A percentile compares a stretch with the other conserved stretches of the same genome.
Evolutionary conservation across 345 rosid species (phyloP).

Genomic region (Populus tremula): DNA sequence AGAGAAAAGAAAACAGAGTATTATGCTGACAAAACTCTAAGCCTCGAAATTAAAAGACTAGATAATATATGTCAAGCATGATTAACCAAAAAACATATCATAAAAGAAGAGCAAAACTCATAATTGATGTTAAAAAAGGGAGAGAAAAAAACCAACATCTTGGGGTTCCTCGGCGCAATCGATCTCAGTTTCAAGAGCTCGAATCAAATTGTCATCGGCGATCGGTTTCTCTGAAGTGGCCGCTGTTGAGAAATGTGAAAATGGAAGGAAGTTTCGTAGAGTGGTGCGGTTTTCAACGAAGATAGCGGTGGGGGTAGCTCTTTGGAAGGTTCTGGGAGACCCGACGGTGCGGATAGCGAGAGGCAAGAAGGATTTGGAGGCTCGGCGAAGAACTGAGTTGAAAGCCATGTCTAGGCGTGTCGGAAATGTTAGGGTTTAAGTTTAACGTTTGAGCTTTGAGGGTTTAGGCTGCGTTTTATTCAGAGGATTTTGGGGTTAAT

Average conservation of each 20-base stretch:
- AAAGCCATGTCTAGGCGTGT: constrained; percentile 9
- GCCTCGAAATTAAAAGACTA: neutral
- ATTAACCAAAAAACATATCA: neutral
- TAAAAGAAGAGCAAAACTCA: neutral
- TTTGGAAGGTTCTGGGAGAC: constrained; percentile 32
- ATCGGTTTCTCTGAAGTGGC: constrained; percentile 18
- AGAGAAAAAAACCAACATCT: constrained; percentile 8
- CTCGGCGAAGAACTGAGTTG: constrained; percentile 43
- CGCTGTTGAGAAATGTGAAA: constrained; percentile 30
- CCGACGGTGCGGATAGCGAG: constrained; percentile 37
- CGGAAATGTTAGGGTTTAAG: neutral
- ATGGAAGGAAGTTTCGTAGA: constrained; percentile 9
- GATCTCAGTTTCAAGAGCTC: constrained; percentile 48
- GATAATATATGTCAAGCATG: neutral
- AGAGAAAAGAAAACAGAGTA: neutral
- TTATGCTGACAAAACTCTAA: neutral
- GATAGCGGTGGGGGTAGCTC: constrained; percentile 12
- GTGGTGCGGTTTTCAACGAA: constrained; percentile 1
- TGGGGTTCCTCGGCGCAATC: constrained; percentile 43
- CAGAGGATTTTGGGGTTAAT: neutral
- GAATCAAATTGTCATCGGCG: constrained; percentile 42
- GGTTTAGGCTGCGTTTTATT: constrained; percentile 7
- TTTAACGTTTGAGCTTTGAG: neutral
- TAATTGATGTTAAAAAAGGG: neutral
- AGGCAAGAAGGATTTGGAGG: constrained; percentile 35